A percentile compares a stretch with the other conserved stretches of the same genome.
These are phyloP conservation scores for Stenocarpella maydis DNA, from an alignment of 2,329 filamentous ascomycete species.

Conservation along the genomic window DNA sequence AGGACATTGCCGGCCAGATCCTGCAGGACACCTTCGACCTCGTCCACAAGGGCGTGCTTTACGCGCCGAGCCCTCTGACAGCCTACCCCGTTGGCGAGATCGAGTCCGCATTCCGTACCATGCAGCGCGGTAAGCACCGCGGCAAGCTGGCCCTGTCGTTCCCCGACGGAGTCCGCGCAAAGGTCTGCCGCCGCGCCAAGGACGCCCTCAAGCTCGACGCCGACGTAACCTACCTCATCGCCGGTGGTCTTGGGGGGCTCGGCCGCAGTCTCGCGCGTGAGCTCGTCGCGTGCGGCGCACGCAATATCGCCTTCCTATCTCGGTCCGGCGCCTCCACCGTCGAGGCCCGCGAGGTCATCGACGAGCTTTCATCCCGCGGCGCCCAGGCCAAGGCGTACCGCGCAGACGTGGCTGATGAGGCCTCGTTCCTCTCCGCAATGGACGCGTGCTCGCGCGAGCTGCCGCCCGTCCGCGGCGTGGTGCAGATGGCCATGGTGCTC, in stretches of 20 bases:
- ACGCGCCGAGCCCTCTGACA: slow-evolving; percentile 34
- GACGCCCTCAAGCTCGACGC: slow-evolving; percentile 27
- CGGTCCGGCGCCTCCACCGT: slow-evolving; percentile 39
- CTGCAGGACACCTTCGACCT: slow-evolving; percentile 3
- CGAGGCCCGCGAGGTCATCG: slow-evolving; percentile 36
- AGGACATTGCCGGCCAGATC: slow-evolving; percentile 3
- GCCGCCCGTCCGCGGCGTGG: slow-evolving; percentile 48
- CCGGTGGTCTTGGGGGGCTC: slow-evolving; percentile 47
- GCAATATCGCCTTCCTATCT: slow-evolving; percentile 43
- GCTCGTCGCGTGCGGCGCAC: slow-evolving; percentile 44
- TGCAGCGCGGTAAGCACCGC: slow-evolving; percentile 40
- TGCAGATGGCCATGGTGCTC: slow-evolving; percentile 54
- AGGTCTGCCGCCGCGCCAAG: slow-evolving; percentile 1
- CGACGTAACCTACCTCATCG: slow-evolving; percentile 44
- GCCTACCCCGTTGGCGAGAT: slow-evolving; percentile 38
- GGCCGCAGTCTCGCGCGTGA: slow-evolving; percentile 43
- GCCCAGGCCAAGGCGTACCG: slow-evolving; percentile 40
- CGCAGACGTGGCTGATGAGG: slow-evolving; percentile 43
- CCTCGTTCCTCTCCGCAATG: slow-evolving; percentile 30
- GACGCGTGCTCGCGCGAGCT: slow-evolving; percentile 6
- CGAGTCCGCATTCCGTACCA: slow-evolving; percentile 48
- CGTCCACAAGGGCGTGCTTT: neutral
- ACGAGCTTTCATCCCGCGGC: slow-evolving; percentile 39
- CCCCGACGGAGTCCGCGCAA: neutral
- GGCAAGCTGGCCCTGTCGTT: slow-evolving; percentile 47